Percentiles rank a stretch among this genome's conserved stretches.
Evolutionary conservation across 2,329 filamentous ascomycete species (phyloP).

Genomic region (Didymella keratinophila): DNA sequence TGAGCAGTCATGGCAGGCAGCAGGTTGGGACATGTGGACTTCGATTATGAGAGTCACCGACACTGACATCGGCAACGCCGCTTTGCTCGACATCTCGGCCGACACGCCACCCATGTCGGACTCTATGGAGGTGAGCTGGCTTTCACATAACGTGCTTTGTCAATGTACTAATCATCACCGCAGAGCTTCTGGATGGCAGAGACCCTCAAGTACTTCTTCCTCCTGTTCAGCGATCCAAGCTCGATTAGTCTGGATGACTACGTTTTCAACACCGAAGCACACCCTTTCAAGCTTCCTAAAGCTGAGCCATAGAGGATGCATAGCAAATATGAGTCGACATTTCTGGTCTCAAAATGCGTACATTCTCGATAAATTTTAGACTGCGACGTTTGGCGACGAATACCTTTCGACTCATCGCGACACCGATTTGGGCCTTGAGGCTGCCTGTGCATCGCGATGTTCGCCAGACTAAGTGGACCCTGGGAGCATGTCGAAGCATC

Average conservation of each 20-base stretch:
- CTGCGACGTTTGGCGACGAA: neutral
- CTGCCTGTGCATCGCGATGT: conserved; percentile 2
- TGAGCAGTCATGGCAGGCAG: conserved; percentile 56
- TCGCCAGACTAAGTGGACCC: conserved; percentile 14
- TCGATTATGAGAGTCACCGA: conserved; percentile 54
- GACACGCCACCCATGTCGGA: conserved; percentile 51
- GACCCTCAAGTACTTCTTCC: conserved; percentile 60
- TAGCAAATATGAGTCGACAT: neutral
- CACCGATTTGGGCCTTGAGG: neutral
- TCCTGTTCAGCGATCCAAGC: conserved; percentile 55
- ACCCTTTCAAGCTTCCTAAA: conserved; percentile 52
- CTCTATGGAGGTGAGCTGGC: conserved; percentile 53
- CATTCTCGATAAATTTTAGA: neutral
- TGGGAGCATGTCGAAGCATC: conserved; percentile 8
- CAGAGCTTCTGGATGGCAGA: conserved; percentile 60
- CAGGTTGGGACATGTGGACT: conserved; percentile 61
- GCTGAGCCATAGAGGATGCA: conserved; percentile 1
- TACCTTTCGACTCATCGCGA: neutral
- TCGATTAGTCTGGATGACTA: conserved; percentile 56
- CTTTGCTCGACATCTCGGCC: conserved; percentile 53
- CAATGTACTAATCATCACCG: conserved; percentile 18
- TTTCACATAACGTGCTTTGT: neutral
- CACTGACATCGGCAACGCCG: conserved; percentile 57
- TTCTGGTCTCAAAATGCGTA: neutral
- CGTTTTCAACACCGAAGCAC: conserved; percentile 60